These are phyloP conservation scores for Brassica carinata DNA, from an alignment of 345 rosid species.

Conservation along the genomic window DNA sequence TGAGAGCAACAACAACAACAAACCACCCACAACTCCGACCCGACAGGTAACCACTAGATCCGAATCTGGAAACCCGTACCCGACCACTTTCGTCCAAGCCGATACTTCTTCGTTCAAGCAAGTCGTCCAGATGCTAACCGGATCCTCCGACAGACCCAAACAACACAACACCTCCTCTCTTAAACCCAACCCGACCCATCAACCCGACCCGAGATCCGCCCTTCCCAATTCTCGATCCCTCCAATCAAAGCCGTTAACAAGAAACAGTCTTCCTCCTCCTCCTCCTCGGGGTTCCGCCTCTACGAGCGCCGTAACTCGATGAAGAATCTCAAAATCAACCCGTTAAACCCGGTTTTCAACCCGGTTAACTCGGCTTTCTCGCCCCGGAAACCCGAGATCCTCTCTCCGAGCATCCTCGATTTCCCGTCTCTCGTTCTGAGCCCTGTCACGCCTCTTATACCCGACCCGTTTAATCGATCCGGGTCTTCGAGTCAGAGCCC, in stretches of 20 bases:
- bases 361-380: slow-evolving; percentile 58
- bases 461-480: slow-evolving; percentile 90
- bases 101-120: slow-evolving; percentile 92
- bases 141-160: slow-evolving; percentile 66
- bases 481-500: slow-evolving; percentile 44
- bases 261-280: slow-evolving; percentile 50
- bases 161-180: slow-evolving; percentile 38
- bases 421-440: slow-evolving; percentile 82
- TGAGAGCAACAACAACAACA: slow-evolving; percentile 21
- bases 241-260: slow-evolving; percentile 82
- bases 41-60: slow-evolving; percentile 74
- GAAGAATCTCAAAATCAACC: slow-evolving; percentile 86
- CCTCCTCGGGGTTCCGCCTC: slow-evolving; percentile 73
- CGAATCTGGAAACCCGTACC: slow-evolving; percentile 82
- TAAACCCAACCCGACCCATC: slow-evolving; percentile 40
- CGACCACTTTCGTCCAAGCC: slow-evolving; percentile 97
- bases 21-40: slow-evolving; percentile 43
- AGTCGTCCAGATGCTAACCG: slow-evolving; percentile 98
- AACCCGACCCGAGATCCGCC: slow-evolving; percentile 45
- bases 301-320: slow-evolving; percentile 91
- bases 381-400: slow-evolving; percentile 76
- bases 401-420: slow-evolving; percentile 91
- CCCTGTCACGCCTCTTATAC: slow-evolving; percentile 90
- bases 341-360: slow-evolving; percentile 55
- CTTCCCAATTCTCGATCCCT: slow-evolving; percentile 73